These are phyloP conservation scores for Citrus cavaleriei DNA, from an alignment of 345 rosid genomes.

Conservation along the genomic window DNA sequence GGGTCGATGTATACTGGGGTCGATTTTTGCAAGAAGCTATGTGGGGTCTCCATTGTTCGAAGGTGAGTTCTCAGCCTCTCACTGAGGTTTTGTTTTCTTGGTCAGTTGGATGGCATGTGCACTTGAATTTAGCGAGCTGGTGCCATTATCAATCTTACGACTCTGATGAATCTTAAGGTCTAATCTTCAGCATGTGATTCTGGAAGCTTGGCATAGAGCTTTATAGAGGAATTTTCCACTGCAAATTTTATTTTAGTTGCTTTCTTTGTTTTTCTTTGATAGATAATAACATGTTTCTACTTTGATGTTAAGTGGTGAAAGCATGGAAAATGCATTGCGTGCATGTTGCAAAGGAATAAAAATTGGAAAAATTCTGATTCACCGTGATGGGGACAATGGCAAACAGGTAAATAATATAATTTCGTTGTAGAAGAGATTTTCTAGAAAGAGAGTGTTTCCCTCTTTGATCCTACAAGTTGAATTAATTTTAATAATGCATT, in stretches of 20 bases:
- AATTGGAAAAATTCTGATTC: slow-evolving; percentile 95
- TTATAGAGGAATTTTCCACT: neutral
- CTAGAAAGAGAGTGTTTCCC: neutral
- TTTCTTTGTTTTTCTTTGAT: neutral
- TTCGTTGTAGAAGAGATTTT: neutral
- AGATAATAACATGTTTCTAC: slow-evolving; percentile 11
- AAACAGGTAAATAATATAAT: slow-evolving; percentile 51
- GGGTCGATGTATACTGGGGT: slow-evolving; percentile 87
- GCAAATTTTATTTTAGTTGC: neutral
- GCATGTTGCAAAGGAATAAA: slow-evolving; percentile 99
- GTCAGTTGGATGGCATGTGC: slow-evolving; percentile 11
- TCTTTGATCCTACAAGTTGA: neutral
- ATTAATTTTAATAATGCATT: slow-evolving; percentile 4
- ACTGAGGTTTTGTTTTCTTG: slow-evolving; percentile 26
- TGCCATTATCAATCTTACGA: neutral
- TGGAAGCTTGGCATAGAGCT: slow-evolving; percentile 13
- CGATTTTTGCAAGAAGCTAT: slow-evolving; percentile 96
- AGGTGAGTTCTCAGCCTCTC: slow-evolving; percentile 66
- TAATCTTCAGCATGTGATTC: neutral
- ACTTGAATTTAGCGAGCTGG: neutral
- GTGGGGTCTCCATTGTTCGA: slow-evolving; percentile 95
- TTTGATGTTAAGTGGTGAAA: slow-evolving; percentile 76
- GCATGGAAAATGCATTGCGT: slow-evolving; percentile 98
- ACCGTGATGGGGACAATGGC: slow-evolving; percentile 97
- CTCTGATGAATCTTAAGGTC: slow-evolving; percentile 1